phyloP scores from a whole-genome alignment of 495 filamentous ascomycete genomes.

The Peziza echinospora region DNA sequence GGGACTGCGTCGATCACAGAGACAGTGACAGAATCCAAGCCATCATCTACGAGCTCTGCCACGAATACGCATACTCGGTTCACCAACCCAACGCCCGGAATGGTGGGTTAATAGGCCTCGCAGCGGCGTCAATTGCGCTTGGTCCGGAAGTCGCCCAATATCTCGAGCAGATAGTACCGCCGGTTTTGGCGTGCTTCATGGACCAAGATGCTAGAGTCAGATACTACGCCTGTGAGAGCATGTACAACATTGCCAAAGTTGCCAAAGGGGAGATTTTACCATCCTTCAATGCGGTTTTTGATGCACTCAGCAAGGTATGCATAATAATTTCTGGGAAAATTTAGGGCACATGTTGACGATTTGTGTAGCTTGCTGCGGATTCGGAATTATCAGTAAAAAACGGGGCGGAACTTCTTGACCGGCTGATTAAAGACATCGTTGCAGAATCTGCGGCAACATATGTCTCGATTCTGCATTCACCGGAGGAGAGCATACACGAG shows the following conservation, averaged over 20 bases:
- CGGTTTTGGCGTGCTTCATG: conserved; percentile 93
- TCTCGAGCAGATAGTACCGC: conserved; percentile 79
- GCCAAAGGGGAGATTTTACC: conserved; percentile 65
- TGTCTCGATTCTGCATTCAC: conserved; percentile 46
- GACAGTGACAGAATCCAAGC: conserved; percentile 58
- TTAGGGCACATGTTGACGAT: conserved; percentile 6
- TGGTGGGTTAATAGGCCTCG: conserved; percentile 87
- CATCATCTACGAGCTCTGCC: conserved; percentile 87
- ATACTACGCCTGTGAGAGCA: conserved; percentile 98
- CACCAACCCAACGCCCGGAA: conserved; percentile 95
- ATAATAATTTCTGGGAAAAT: conserved; percentile 3
- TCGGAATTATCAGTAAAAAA: conserved; percentile 96
- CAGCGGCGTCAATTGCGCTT: conserved; percentile 87
- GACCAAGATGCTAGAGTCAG: conserved; percentile 96
- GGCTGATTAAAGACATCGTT: conserved; percentile 93
- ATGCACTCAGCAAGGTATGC: conserved; percentile 80
- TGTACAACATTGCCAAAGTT: conserved; percentile 99
- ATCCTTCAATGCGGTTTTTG: conserved; percentile 57
- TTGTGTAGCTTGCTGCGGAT: conserved; percentile 79
- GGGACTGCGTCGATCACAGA: conserved; percentile 53
- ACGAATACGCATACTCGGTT: conserved; percentile 93
- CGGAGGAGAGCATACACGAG: conserved; percentile 26
- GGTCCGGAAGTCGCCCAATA: conserved; percentile 84
- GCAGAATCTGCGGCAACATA: conserved; percentile 91
- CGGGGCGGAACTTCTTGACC: conserved; percentile 86